phyloP scores from a whole-genome alignment of 2,329 filamentous ascomycete species.

The Akanthomyces muscarius region DNA sequence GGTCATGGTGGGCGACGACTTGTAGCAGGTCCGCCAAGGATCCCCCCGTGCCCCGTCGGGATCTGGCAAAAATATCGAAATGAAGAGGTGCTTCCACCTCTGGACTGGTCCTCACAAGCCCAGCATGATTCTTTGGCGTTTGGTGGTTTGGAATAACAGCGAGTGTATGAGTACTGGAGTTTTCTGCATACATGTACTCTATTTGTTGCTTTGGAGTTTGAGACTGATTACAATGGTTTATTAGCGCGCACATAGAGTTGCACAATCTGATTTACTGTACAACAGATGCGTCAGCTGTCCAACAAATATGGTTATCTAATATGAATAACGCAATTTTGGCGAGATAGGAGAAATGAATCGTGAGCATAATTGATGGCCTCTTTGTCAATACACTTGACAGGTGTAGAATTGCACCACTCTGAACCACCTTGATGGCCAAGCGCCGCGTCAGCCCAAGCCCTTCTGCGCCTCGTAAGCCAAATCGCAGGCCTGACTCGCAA shows the following conservation, averaged over 20 bases:
- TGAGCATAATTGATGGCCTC: too few relatives aligned
- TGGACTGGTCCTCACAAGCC: conserved; percentile 38
- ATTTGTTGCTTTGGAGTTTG: not conserved
- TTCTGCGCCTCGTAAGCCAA: too few relatives aligned
- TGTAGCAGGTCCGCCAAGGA: conserved; percentile 40
- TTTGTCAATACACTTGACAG: not conserved
- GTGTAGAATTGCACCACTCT: not conserved
- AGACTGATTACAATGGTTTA: not conserved
- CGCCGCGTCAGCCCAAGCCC: not conserved
- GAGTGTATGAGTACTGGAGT: not conserved
- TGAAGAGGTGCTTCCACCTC: conserved; percentile 25
- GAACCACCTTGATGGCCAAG: not conserved
- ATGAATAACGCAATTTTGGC: too few relatives aligned
- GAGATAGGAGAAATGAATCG: too few relatives aligned
- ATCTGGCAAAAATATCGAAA: conserved; percentile 26
- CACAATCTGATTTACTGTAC: not conserved
- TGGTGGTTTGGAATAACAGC: not conserved
- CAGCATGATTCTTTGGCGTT: conserved; percentile 22
- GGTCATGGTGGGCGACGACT: conserved; percentile 44
- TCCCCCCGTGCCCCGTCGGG: conserved; percentile 28
- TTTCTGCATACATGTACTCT: not conserved
- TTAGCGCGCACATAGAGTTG: not conserved
- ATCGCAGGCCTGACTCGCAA: not conserved
- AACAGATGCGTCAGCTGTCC: not conserved
- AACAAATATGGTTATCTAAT: not conserved